Evolutionary conservation across 2,329 filamentous ascomycete species (phyloP), one percentile per base, ranked within the genome.

Genomic region (Aspergillus sp.): DNA sequence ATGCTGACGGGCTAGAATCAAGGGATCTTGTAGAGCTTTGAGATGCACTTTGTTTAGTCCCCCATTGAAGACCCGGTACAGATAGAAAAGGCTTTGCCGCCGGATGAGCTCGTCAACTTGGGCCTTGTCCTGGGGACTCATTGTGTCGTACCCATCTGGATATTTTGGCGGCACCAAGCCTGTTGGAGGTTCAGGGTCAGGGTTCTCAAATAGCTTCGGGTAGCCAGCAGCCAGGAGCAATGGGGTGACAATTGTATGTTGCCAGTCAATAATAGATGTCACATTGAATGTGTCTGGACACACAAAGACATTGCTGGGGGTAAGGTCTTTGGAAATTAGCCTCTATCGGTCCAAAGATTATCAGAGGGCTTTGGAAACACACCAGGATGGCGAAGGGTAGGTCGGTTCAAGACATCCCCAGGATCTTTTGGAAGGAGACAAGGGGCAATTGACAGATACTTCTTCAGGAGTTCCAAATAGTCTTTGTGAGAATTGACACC

Each of bases 221-320:
- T 56, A 47, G 0, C 57, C 57, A 10, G 55, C 53, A 12, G 46
- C 49, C 7, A 60, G 50, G 4, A 56, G 30, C 9, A 52, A 39
- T 5, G 57, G 55, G 3, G 44, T 45, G 30, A 58, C 40, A 5
- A 42, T 42, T 5, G 56, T 55, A 45, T 62, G 54, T 36, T 62
- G 59, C 60, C 57, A 61, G 41, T 57, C 56, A 39, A 59, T 56
- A 7, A 60, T 53, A 27, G 41, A 57, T 30, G 52, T 51, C 28
- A 58, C 27, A 19, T 49, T 48, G 38, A 49, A 49, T 10, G 52
- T 50, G 12, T 57, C 51, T 2, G 56, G 50, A 1, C 19, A 43
- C 5, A 43, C 40, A 42, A 54, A 57, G 33, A 59, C 45, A 44
- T 61, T 59, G 32, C 40, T 51, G 10, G 54, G 58, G 33, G 47